A percentile compares a stretch with the other conserved stretches of the same genome.
These are phyloP conservation scores for Rhamnella rubrinervis DNA, from an alignment of 331 rosid genomes.

Conservation along the genomic window DNA sequence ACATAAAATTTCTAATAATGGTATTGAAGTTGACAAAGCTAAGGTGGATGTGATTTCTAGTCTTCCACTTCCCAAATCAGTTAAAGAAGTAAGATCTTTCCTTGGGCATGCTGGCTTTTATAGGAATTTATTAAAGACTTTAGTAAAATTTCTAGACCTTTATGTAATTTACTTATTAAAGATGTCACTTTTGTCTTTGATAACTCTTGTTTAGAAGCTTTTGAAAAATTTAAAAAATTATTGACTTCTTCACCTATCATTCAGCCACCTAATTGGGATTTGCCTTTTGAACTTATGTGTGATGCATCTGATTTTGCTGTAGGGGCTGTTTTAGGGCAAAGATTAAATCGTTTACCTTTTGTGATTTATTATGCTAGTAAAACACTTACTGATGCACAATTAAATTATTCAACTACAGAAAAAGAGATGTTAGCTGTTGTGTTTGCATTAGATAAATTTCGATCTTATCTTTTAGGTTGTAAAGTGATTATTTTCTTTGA, in stretches of 20 bases:
- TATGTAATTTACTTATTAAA: neutral
- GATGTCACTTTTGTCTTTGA: neutral
- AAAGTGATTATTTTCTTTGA: neutral
- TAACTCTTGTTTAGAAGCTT: neutral
- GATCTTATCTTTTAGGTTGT: neutral
- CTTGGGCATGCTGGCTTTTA: neutral
- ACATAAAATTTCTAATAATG: neutral
- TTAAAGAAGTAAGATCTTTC: slow-evolving; percentile 3
- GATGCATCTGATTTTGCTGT: neutral
- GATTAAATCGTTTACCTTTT: neutral
- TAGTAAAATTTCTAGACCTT: slow-evolving; percentile 1
- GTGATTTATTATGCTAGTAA: neutral
- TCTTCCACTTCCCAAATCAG: neutral
- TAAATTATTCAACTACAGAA: neutral
- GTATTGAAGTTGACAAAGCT: neutral
- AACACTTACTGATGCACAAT: slow-evolving; percentile 1
- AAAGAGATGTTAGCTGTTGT: neutral
- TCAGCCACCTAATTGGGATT: slow-evolving; percentile 1
- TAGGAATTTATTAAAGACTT: neutral
- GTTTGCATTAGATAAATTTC: neutral
- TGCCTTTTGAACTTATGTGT: slow-evolving; percentile 8
- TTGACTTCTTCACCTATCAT: slow-evolving; percentile 1
- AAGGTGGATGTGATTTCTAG: slow-evolving; percentile 3
- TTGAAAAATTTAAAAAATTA: neutral
- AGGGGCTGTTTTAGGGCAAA: neutral